Percentiles rank a stretch among this genome's conserved stretches.
Conservation (phyloP, 768 basidiomycete species). For the Bullera alba region DNA sequence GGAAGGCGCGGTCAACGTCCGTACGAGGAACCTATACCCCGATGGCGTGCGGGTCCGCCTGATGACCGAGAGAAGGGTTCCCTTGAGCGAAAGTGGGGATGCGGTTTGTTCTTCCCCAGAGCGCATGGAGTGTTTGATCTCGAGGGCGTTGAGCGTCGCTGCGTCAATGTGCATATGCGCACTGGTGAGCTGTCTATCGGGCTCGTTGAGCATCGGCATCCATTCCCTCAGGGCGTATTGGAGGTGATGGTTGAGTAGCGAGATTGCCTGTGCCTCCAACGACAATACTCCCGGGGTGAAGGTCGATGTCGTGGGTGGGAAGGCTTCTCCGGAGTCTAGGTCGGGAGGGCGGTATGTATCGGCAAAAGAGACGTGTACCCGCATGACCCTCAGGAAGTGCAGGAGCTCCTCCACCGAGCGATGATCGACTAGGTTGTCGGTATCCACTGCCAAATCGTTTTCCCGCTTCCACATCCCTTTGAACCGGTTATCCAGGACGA, state of each 20-base stretch:
- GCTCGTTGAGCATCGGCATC: slow-evolving; percentile 29
- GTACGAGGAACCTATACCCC: slow-evolving; percentile 39
- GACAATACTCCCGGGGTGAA: background rate
- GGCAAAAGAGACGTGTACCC: slow-evolving; percentile 32
- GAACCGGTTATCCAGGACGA: slow-evolving; percentile 54
- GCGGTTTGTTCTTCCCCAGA: slow-evolving; percentile 15
- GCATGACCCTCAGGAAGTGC: slow-evolving; percentile 21
- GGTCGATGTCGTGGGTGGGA: background rate
- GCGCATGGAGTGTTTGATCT: slow-evolving; percentile 42
- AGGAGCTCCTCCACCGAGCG: slow-evolving; percentile 12
- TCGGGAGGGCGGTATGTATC: slow-evolving; percentile 5
- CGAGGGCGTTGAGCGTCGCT: slow-evolving; percentile 41
- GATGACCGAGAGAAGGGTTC: slow-evolving; percentile 42
- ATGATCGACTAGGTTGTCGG: background rate
- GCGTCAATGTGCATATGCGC: slow-evolving; percentile 44
- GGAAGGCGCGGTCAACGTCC: slow-evolving; percentile 38
- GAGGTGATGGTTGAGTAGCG: slow-evolving; percentile 32
- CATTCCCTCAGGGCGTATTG: slow-evolving; percentile 38
- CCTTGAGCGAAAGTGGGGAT: slow-evolving; percentile 31
- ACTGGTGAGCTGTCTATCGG: slow-evolving; percentile 21
- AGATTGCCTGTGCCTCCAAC: slow-evolving; percentile 28
- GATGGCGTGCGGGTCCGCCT: slow-evolving; percentile 34
- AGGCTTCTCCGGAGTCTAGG: background rate
- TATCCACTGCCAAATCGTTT: background rate
- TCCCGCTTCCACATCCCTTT: slow-evolving; percentile 4